Evolutionary conservation across 2,329 filamentous ascomycete genomes (phyloP), one percentile per base, ranked within the genome.

Genomic region (Clarireedia sp.): DNA sequence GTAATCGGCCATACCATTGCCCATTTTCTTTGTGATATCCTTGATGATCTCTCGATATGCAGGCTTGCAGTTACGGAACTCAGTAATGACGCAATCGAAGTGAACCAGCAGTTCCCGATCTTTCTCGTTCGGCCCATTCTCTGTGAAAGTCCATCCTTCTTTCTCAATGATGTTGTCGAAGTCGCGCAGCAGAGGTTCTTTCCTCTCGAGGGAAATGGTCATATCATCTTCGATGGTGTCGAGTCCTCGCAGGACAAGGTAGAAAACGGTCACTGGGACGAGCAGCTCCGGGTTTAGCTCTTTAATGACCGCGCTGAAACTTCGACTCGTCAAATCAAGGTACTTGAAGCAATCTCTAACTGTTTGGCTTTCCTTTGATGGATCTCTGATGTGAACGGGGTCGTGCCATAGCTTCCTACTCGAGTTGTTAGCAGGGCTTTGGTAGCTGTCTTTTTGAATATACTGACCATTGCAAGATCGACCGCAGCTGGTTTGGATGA

Each of bases 221-320:
- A 96, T 97, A 72, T 99, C 94, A 77, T 99, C 94, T 74, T 99
- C 94, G 58, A 99, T 89, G n/a, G 94, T 99, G 72, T 99, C 94
- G 50, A 99, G 81, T 47, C 89, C 94, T 59, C 94, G 89, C 54
- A 99, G 79, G 52, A 90, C 82, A 26, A 99, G 82, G 75, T 99
- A 99, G 79, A 99, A 99, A 9, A 97, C 77, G 55, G 86, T 84
- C 46, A 97, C 80, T 23, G 94, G 90, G 41, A 96, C 82, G 37
- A 97, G 82, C 33, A 99, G 83, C 73, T 99, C 92, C 1, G 90
- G 90, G 69, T 96, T 91, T 44, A 99, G 81, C 74, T 99, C 94
- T 73, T 95, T 84, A 62, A 99, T 99, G 69, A 99, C 94, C 47
- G 90, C 80, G 51, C 86, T 79, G 72, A 99, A 99, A 71, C 90